A percentile compares a stretch with the other conserved stretches of the same genome.
Conservation (phyloP, 2,329 filamentous ascomycete genomes). For the Fusarium fracticaudum region DNA sequence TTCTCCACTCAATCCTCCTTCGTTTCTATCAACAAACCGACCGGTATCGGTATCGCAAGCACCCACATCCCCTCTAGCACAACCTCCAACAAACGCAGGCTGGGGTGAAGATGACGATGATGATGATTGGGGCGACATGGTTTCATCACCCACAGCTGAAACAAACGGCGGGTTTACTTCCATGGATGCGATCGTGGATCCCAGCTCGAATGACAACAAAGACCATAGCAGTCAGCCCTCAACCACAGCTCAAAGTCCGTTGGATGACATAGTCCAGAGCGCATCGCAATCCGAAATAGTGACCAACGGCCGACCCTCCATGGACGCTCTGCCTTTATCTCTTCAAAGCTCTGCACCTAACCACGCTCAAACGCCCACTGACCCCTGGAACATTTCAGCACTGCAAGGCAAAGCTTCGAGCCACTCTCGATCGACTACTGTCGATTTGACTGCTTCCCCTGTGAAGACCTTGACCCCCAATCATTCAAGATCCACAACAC, state of each 20-base stretch:
- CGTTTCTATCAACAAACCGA: conserved; percentile 16
- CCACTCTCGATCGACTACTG: conserved; percentile 33
- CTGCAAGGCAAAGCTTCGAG: neutral
- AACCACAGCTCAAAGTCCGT: conserved; percentile 6
- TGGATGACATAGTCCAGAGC: conserved; percentile 1
- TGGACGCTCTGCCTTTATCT: conserved; percentile 8
- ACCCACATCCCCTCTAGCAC: conserved; percentile 36
- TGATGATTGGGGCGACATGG: conserved; percentile 71
- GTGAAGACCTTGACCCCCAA: conserved; percentile 10
- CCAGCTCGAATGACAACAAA: neutral
- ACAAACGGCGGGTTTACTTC: conserved; percentile 32
- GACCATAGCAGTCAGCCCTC: conserved; percentile 10
- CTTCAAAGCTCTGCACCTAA: neutral
- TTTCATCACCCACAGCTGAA: conserved; percentile 48
- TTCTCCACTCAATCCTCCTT: conserved; percentile 13
- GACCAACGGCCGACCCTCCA: conserved; percentile 14
- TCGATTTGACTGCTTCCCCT: conserved; percentile 16
- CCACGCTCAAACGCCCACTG: neutral
- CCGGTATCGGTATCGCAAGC: conserved; percentile 30
- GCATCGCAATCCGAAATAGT: neutral
- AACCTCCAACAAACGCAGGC: conserved; percentile 31
- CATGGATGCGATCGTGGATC: conserved; percentile 24
- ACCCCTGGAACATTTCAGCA: neutral
- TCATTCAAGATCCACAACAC: conserved; percentile 28
- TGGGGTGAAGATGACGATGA: conserved; percentile 48